A percentile compares a stretch with the other conserved stretches of the same genome.
Conservation (phyloP, 495 filamentous ascomycete genomes). For the Tuber aestivum region DNA sequence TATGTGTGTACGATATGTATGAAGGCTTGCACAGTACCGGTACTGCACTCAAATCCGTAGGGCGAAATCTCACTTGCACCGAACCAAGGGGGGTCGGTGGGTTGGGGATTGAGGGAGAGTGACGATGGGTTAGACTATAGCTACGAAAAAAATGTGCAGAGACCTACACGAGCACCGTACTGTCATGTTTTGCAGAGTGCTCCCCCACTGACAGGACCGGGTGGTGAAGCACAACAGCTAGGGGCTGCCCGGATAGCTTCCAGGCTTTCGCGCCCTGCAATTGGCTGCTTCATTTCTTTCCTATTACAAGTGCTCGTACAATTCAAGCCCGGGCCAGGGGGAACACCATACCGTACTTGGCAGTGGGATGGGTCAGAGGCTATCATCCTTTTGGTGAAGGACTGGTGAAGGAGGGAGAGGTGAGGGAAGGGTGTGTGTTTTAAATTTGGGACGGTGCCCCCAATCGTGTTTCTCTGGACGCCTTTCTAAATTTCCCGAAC, state of each 20-base stretch:
- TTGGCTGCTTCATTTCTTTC: conserved; percentile 11
- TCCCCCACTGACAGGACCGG: conserved; percentile 23
- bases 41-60: not conserved
- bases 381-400: not conserved
- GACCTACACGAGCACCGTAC: not conserved
- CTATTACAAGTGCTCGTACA: no score
- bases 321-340: not conserved
- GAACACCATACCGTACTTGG: not conserved
- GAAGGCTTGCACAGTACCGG: not conserved
- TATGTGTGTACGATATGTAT: not conserved
- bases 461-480: conserved; percentile 27
- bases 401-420: not conserved
- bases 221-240: conserved; percentile 26
- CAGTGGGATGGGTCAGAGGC: not conserved
- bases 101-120: not conserved
- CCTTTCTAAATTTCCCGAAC: conserved; percentile 16
- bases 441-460: conserved; percentile 22
- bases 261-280: conserved; percentile 23
- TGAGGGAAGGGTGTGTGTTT: not conserved
- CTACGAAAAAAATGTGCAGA: not conserved
- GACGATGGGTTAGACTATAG: not conserved
- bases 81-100: not conserved
- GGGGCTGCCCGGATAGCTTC: conserved; percentile 27
- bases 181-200: not conserved
- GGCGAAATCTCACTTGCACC: not conserved